These are phyloP conservation scores for Paraleonurus japonicus DNA, from an alignment of 257 asterid species.

Conservation along the genomic window DNA sequence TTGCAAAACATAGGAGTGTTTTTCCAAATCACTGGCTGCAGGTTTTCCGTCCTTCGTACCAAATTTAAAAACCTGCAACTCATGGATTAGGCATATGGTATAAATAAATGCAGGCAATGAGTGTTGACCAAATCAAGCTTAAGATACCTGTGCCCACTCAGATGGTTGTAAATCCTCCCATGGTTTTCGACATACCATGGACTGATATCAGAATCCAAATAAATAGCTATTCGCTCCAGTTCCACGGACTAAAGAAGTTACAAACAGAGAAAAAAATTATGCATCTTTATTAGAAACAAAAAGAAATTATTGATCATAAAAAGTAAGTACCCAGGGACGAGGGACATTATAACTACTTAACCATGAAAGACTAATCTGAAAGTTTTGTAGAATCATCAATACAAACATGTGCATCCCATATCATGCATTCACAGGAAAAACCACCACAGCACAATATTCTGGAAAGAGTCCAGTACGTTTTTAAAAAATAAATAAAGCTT, in stretches of 20 bases:
- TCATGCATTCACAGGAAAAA: slow-evolving; percentile 2
- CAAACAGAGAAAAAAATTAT: not conserved
- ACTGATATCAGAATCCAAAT: slow-evolving; percentile 78
- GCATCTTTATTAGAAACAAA: no score
- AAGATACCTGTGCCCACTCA: slow-evolving; percentile 87
- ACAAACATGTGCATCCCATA: slow-evolving; percentile 18
- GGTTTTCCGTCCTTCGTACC: slow-evolving; percentile 87
- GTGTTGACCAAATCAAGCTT: slow-evolving; percentile 23
- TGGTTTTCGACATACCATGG: slow-evolving; percentile 74
- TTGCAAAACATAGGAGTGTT: slow-evolving; percentile 73
- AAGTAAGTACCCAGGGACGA: not conserved
- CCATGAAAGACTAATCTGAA: slow-evolving; percentile 19
- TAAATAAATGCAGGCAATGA: slow-evolving; percentile 17
- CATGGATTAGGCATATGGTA: slow-evolving; percentile 27
- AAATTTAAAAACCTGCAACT: slow-evolving; percentile 68
- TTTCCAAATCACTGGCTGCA: slow-evolving; percentile 41
- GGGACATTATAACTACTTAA: not conserved
- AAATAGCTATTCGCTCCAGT: slow-evolving; percentile 85
- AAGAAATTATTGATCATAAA: not conserved
- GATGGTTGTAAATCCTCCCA: slow-evolving; percentile 80
- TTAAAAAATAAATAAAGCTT: not conserved
- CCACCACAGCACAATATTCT: not conserved
- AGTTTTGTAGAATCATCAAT: not conserved
- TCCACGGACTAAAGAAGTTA: slow-evolving; percentile 61
- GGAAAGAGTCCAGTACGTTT: not conserved